Percentiles rank a stretch among this genome's conserved stretches.
phyloP scores from a whole-genome alignment of 108 stramenopile species.

The Cyclotella kingstonii region DNA sequence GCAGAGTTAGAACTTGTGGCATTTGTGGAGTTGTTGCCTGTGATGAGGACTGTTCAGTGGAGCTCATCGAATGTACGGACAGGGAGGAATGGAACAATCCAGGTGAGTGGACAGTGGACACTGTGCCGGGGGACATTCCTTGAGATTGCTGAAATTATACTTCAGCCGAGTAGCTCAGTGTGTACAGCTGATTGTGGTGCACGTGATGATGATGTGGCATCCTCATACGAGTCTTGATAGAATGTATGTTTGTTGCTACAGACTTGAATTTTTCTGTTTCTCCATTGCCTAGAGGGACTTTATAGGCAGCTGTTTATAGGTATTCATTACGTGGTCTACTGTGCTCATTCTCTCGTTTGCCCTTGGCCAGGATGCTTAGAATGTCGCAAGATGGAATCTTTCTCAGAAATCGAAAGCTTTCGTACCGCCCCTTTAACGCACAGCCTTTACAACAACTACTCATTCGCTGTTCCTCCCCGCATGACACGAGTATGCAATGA shows the following conservation, averaged over 20 bases:
- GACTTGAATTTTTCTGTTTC: too few relatives aligned
- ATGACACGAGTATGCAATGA: conserved; percentile 32
- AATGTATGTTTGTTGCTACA: too few relatives aligned
- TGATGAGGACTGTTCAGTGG: conserved; percentile 34
- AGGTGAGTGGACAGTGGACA: conserved; percentile 6
- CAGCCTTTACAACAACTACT: neutral
- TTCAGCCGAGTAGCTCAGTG: neutral
- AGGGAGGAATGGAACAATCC: conserved; percentile 20
- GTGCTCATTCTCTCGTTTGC: neutral
- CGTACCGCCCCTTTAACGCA: neutral
- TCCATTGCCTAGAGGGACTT: too few relatives aligned
- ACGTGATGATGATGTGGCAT: too few relatives aligned
- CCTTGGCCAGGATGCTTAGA: conserved; percentile 22
- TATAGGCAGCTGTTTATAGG: too few relatives aligned
- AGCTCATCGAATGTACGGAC: conserved; percentile 34
- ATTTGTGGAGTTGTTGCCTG: conserved; percentile 37
- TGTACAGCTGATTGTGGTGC: too few relatives aligned
- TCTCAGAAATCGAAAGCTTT: conserved; percentile 30
- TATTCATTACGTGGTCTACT: too few relatives aligned
- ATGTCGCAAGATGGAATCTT: conserved; percentile 28
- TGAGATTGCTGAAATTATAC: neutral
- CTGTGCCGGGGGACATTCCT: neutral
- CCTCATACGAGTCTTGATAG: too few relatives aligned
- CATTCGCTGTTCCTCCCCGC: neutral
- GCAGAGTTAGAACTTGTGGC: conserved; percentile 25